Base-by-base conservation (phyloP, 2,329 filamentous ascomycete species). In the Nemania sp. region DNA sequence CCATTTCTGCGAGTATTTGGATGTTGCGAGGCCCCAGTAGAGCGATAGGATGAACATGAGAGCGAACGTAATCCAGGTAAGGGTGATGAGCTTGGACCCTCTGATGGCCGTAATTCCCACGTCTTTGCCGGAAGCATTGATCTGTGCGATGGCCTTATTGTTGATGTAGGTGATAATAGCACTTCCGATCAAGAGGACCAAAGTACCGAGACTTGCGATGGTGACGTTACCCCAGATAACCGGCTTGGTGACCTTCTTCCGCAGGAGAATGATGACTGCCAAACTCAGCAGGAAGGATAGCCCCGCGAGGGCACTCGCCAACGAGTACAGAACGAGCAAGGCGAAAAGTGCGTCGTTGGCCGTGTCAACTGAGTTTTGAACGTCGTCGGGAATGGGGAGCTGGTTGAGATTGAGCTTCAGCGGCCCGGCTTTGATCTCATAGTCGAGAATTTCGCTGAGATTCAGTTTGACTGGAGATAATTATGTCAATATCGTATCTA, bases 321-420 rank as follows among this genome's bases (percentile, higher is more conserved):
- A 57, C 34, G 77, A 72, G 65, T 77, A 81, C 51, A 83, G 66
- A 44, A 79, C 67, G 64, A 79, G 78, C 42, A 80, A 67, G 22
- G 71, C 74, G n/a, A 77, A 66, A 4, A 82, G 71, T n/a, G 74
- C 69, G 14, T 66, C 64, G 63, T 81, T 80, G 64, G 82, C 68
- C n/a, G 72, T 67, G 66, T 79, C 70, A 59, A 83, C 64, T n/a
- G 74, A 73, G 36, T 75, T 66, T 54, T 77, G 72, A 52, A 83
- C 72, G 26, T 69, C 69, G 6, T 73, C 59, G 12, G 75, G 74
- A 63, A 77, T 74, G 53, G 75, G 65, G n/a, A 82, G 67, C 44
- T 77, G 72, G 57, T 71, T 69, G 17, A 80, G 68, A 49, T 72
- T 75, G 59, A 81, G 57, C 50, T 75, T 56, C 17, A 80, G 63